phyloP scores from a whole-genome alignment of 2,329 filamentous ascomycete species.

The Chrysoporthe deuterocubensis region DNA sequence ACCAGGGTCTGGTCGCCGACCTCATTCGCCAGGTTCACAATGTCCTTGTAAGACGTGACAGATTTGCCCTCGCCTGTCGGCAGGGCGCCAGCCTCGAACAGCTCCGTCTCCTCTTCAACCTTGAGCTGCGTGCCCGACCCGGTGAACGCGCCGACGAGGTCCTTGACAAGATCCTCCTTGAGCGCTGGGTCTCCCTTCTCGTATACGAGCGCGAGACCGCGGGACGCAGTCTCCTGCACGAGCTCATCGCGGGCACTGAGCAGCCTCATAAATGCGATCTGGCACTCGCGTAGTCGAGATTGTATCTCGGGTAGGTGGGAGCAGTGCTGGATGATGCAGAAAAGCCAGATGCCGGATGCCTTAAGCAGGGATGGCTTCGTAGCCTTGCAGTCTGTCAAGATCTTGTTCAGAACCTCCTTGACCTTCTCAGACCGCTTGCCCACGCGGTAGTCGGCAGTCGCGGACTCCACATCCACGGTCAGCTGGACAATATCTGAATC shows the following conservation, averaged over 20 bases:
- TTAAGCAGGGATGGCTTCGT: constrained; percentile 90
- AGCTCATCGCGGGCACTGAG: constrained; percentile 89
- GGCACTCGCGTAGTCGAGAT: constrained; percentile 73
- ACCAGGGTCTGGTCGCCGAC: constrained; percentile 95
- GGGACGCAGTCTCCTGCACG: constrained; percentile 92
- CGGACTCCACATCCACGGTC: constrained; percentile 72
- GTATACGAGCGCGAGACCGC: constrained; percentile 90
- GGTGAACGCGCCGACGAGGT: constrained; percentile 88
- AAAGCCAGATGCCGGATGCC: constrained; percentile 92
- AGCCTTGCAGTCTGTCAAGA: constrained; percentile 76
- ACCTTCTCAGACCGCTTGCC: constrained; percentile 48
- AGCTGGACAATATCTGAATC: constrained; percentile 77
- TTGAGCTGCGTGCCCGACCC: constrained; percentile 75
- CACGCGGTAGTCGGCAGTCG: constrained; percentile 38
- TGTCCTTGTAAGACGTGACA: constrained; percentile 96
- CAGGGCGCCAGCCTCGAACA: constrained; percentile 89
- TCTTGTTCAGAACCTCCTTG: constrained; percentile 66
- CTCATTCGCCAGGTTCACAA: constrained; percentile 92
- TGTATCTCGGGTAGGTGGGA: constrained; percentile 79
- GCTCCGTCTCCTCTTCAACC: constrained; percentile 86
- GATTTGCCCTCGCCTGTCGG: constrained; percentile 89
- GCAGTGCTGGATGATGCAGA: constrained; percentile 89
- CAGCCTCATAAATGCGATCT: constrained; percentile 85
- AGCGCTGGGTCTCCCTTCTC: constrained; percentile 84
- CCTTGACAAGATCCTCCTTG: constrained; percentile 81